Base-by-base conservation (phyloP, 805 yeast genomes). In the Metschnikowia gruessii region DNA sequence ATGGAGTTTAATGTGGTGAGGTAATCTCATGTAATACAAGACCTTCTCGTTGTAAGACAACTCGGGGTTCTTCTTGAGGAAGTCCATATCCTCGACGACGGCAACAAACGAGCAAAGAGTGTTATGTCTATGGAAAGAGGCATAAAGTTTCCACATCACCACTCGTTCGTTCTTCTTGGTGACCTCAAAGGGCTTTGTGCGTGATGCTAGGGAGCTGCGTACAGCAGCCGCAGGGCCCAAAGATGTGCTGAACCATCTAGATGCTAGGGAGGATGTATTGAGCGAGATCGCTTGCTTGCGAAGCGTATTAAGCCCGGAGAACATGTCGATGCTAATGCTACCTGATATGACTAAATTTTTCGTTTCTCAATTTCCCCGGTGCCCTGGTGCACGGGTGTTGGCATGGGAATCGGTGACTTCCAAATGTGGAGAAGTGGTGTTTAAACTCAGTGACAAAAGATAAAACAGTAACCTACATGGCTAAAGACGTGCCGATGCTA, bases 111-210 rank as follows among this genome's bases (percentile, higher is more conserved):
- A 85, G 50, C 87, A 70, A 57, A 83, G 81, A 2, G 96, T 86
- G 72, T 91, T 91, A 70, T 91, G 92, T 61, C 82, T 82, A 45
- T 84, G 80, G 69, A 90, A 91, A 26, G 74, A 69, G 49, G 89
- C 88, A 66, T 87, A 87, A 45, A 92, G 64, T 43, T 86, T 81
- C 71, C 89, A 84, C 59, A 82, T 81, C 22, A 85, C 83, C 19
- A 69, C 59, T 64, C 67, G 55, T 51, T 65, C 64, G 40, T 56
- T 59, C 33, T 41, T 43, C 40, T 45, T 49, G 33, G 43, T 34
- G 41, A 35, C 40, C 11, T 36, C 45, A 18, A 45, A 45, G 15
- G 48, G 43, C 43, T 45, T 45, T 12, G 40, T 28, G 12, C 43
- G 43, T 16, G 43, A 21, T 22, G 43, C 31, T 8, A 45, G 29